Evolutionary conservation across 257 asterid genomes (phyloP).

Genomic region (Gentiana straminea): DNA sequence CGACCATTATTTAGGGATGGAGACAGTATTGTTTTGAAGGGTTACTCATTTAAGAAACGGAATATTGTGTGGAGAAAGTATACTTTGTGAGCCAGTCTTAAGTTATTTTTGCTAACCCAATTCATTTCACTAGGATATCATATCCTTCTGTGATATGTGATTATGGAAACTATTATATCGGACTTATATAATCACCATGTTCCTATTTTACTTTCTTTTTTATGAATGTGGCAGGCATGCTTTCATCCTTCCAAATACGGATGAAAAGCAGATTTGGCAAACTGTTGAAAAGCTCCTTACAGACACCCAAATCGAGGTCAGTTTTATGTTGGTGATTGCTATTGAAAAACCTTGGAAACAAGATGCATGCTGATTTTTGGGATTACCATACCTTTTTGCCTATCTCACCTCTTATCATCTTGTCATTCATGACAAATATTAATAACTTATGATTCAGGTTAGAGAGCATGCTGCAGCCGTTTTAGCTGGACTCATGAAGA

Average conservation of each 20-base stretch:
- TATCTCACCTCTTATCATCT: neutral
- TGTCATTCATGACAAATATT: neutral
- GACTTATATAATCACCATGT: neutral
- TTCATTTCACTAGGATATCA: too few species aligned
- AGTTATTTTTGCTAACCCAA: neutral
- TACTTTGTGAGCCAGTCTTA: neutral
- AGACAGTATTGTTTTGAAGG: too few species aligned
- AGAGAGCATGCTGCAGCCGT: slow-evolving; percentile 99
- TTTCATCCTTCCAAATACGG: slow-evolving; percentile 55
- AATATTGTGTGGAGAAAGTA: neutral
- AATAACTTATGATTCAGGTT: slow-evolving; percentile 36
- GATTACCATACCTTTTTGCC: neutral
- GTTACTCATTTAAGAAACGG: neutral
- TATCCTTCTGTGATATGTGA: too few species aligned
- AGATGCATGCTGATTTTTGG: neutral
- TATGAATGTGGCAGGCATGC: slow-evolving; percentile 58
- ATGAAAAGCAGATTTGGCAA: slow-evolving; percentile 74
- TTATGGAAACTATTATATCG: too few species aligned
- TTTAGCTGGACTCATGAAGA: slow-evolving; percentile 94
- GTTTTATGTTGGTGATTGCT: slow-evolving; percentile 15
- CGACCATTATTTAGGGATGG: too few species aligned
- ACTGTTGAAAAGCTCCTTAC: slow-evolving; percentile 77
- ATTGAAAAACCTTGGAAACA: neutral
- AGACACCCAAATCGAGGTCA: slow-evolving; percentile 92
- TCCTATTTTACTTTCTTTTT: neutral